Percentiles rank a stretch among this genome's conserved stretches.
phyloP scores from a whole-genome alignment of 805 yeast genomes.

The Metschnikowia vanudenii region DNA sequence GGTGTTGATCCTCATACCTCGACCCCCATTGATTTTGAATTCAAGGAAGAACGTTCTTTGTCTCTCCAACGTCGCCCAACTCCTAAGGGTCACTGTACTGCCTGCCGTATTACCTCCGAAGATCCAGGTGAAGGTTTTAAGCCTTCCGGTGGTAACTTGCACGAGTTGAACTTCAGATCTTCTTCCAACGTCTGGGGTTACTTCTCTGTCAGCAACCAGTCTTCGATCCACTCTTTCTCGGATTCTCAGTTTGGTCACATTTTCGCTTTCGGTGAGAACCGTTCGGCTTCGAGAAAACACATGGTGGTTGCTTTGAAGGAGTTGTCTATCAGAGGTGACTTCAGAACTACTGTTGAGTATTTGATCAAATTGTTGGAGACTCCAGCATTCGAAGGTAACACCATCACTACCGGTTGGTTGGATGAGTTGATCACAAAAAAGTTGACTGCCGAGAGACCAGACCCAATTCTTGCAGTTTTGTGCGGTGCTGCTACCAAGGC shows the following conservation, averaged over 20 bases:
- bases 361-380: constrained; percentile 93
- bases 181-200: constrained; percentile 99
- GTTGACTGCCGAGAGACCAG: constrained; percentile 97
- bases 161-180: constrained; percentile 94
- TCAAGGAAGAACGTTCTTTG: constrained; percentile 66
- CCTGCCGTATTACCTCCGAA: constrained; percentile 98
- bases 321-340: constrained; percentile 95
- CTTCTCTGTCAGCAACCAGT: constrained; percentile 93
- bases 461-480: constrained; percentile 81
- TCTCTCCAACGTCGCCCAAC: constrained; percentile 85
- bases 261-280: constrained; percentile 97
- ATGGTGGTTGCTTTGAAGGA: constrained; percentile 99
- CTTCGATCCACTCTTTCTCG: constrained; percentile 95
- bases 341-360: constrained; percentile 96
- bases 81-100: constrained; percentile 98
- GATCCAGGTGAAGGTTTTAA: constrained; percentile 99
- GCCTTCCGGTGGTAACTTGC: constrained; percentile 96
- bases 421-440: constrained; percentile 93
- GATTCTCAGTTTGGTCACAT: constrained; percentile 99
- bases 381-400: constrained; percentile 93
- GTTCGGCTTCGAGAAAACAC: constrained; percentile 96
- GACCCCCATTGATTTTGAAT: constrained; percentile 87
- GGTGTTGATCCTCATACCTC: constrained; percentile 96
- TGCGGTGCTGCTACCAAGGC: constrained; percentile 99
- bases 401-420: constrained; percentile 98